These are phyloP conservation scores for Venturia pyrina DNA, from an alignment of 2,329 filamentous ascomycete genomes.

Conservation along the genomic window DNA sequence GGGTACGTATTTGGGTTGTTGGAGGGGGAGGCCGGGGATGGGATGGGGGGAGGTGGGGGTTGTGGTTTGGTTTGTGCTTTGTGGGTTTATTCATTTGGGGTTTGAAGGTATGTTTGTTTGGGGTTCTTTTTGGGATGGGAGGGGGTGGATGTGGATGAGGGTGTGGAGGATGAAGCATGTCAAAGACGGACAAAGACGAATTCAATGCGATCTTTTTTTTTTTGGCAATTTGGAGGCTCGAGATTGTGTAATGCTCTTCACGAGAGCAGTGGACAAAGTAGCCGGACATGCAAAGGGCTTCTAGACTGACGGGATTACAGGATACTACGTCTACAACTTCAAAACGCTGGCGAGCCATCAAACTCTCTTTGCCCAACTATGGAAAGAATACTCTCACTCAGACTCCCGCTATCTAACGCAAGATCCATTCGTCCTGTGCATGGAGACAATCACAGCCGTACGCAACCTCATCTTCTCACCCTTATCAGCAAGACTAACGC, in stretches of 20 bases:
- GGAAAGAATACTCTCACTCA: constrained; percentile 85
- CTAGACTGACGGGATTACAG: constrained; percentile 25
- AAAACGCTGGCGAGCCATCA: constrained; percentile 54
- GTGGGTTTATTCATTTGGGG: constrained; percentile 32
- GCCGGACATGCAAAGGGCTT: not conserved
- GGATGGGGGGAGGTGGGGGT: constrained; percentile 45
- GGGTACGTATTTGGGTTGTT: constrained; percentile 44
- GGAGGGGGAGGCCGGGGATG: constrained; percentile 43
- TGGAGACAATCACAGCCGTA: constrained; percentile 75
- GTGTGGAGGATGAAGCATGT: too few relatives aligned
- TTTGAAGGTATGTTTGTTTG: not conserved
- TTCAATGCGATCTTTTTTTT: too few relatives aligned
- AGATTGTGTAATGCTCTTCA: too few relatives aligned
- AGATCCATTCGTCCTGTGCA: constrained; percentile 75
- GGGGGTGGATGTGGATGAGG: constrained; percentile 32
- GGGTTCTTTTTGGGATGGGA: constrained; percentile 28
- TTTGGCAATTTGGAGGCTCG: not conserved
- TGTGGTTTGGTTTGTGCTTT: constrained; percentile 68
- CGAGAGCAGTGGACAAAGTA: not conserved
- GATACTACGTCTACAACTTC: constrained; percentile 69
- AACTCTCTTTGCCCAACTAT: constrained; percentile 71
- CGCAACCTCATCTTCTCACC: constrained; percentile 19
- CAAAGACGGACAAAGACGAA: too few relatives aligned
- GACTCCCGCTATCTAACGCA: constrained; percentile 80
- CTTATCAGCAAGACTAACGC: not conserved